phyloP scores from a whole-genome alignment of 768 basidiomycete genomes.

The Rhodotorula sphaerocarpa region DNA sequence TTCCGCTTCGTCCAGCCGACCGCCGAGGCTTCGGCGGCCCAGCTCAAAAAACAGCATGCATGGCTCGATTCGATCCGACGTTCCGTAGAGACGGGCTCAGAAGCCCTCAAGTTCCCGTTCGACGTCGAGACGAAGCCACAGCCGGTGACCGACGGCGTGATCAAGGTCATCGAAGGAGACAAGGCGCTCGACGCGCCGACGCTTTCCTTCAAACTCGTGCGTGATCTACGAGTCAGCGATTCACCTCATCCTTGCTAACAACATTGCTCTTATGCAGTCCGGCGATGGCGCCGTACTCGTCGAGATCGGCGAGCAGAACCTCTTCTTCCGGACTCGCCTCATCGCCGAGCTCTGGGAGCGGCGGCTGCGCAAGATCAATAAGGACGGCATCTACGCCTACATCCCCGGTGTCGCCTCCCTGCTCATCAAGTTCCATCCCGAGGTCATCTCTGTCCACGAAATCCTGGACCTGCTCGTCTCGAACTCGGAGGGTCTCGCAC shows the following conservation, averaged over 20 bases:
- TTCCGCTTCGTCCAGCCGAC: constrained; percentile 53
- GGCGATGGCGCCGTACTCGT: constrained; percentile 59
- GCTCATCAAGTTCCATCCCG: constrained; percentile 52
- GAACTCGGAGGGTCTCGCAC: constrained; percentile 7
- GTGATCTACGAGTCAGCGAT: constrained; percentile 35
- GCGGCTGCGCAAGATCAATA: constrained; percentile 52
- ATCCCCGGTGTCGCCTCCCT: constrained; percentile 6
- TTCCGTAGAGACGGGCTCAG: not conserved
- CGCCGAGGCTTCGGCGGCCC: constrained; percentile 45
- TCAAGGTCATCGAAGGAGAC: constrained; percentile 42
- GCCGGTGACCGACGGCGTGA: constrained; percentile 44
- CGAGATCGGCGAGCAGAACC: constrained; percentile 56
- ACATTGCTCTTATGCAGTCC: constrained; percentile 45
- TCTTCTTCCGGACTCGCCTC: constrained; percentile 53
- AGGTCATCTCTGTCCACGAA: constrained; percentile 46
- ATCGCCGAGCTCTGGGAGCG: constrained; percentile 45
- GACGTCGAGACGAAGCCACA: constrained; percentile 32
- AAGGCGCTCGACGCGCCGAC: constrained; percentile 32
- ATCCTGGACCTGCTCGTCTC: constrained; percentile 45
- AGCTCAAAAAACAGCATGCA: constrained; percentile 37
- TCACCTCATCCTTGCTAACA: not conserved
- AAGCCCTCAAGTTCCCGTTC: constrained; percentile 11
- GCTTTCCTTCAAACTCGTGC: constrained; percentile 47
- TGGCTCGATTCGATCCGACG: constrained; percentile 42
- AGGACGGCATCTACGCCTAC: constrained; percentile 45